Evolutionary conservation across 2,329 filamentous ascomycete genomes (phyloP), one percentile per base, ranked within the genome.

Genomic region (Fusarium brachygibbosum): DNA sequence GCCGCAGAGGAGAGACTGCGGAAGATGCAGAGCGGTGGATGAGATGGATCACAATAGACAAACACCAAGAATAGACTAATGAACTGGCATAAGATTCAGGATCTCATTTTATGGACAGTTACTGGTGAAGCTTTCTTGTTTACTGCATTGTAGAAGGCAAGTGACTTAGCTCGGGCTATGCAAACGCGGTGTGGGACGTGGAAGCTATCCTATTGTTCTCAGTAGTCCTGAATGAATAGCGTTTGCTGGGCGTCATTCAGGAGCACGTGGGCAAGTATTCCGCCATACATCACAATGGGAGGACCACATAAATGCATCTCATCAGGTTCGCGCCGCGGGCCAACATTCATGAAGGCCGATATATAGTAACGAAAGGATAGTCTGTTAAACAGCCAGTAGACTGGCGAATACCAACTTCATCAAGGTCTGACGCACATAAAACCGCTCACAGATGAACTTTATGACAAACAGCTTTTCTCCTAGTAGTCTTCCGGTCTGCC

Each of bases 1-100:
- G 96, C 96, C 11, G 95, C 94, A 0, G 96, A 98, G 80, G 94
- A 95, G 82, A 88, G 95, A 76, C 85, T 98, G 63, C 89, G 86
- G 80, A 85, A 86, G 74, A 84, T 93, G 86, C 71, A 74, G 37
- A 56, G 58, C 5, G 68, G 73, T 9, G 52, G 58, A 19, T 78
- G 51, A 74, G n/a, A 10, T 25, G 23, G 9, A 17, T 7, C 13
- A 17, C 10, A 16, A 32, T 48, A 34, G 34, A 64, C 11, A 13
- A 63, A n/a, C 5, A 32, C 16, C 38, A 13, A 9, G 32, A 28
- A 45, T 62, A 62, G 32, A 61, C 9, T 21, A 53, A 48, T 35
- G 14, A 16, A 35, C 6, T 29, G 23, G 14, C 10, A 40, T 29
- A 9, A n/a, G 10, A 28, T n/a, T 25, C 17, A 34, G 11, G 16